Conservation (phyloP, 176 grass and related monocot species). For the Rhynchospora breviuscula region DNA sequence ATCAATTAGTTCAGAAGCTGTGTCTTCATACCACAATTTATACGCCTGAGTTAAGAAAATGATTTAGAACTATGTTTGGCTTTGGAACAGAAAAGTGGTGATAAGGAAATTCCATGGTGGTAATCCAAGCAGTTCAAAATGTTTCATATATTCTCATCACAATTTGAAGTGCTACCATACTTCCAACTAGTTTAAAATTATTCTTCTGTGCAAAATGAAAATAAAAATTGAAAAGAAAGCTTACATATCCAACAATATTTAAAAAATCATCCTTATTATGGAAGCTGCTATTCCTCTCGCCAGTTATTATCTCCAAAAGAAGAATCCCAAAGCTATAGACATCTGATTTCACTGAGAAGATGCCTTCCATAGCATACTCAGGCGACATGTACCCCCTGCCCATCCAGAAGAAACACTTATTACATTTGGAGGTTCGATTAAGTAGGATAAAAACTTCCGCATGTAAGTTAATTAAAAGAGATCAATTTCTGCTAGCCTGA, state of each 20-base stretch:
- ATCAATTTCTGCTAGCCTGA: neutral
- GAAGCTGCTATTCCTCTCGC: conserved; percentile 35
- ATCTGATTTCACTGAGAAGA: conserved; percentile 52
- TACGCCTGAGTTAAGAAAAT: conserved; percentile 35
- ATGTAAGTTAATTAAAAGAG: neutral
- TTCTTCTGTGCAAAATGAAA: neutral
- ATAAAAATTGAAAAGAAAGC: neutral
- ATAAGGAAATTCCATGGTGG: no score
- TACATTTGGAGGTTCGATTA: neutral
- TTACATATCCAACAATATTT: conserved; percentile 55
- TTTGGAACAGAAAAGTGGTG: neutral
- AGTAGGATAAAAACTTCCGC: neutral
- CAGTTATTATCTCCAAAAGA: conserved; percentile 46
- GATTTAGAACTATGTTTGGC: neutral
- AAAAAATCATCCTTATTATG: conserved; percentile 30
- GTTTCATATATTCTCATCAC: neutral
- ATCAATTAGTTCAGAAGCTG: conserved; percentile 20
- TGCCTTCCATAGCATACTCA: conserved; percentile 51
- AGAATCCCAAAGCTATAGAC: conserved; percentile 53
- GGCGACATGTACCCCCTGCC: conserved; percentile 54
- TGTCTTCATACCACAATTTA: conserved; percentile 46
- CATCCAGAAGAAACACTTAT: neutral
- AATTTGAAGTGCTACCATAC: neutral
- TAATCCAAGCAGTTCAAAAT: neutral
- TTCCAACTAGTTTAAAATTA: neutral